phyloP scores from a whole-genome alignment of 345 rosid genomes.

The Salix dunnii region DNA sequence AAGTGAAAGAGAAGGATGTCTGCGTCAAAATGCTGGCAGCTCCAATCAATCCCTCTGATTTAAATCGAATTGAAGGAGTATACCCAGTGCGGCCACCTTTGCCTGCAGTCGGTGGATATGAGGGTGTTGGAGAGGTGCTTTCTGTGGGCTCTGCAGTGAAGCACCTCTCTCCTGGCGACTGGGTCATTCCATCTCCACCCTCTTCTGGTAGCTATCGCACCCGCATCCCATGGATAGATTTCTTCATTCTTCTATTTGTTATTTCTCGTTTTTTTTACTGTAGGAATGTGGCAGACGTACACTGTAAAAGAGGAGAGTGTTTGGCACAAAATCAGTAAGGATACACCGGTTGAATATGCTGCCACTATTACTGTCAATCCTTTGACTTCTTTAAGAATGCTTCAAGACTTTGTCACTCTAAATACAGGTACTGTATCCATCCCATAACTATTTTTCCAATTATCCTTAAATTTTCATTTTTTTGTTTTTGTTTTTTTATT shows the following conservation, averaged over 20 bases:
- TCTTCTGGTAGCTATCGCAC: conserved; percentile 48
- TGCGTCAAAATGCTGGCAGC: conserved; percentile 88
- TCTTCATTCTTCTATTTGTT: background rate
- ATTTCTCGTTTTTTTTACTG: background rate
- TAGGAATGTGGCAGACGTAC: conserved; percentile 84
- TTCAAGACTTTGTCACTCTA: conserved; percentile 63
- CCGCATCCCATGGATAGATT: background rate
- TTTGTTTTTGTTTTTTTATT: conserved; percentile 6
- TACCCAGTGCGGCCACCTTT: conserved; percentile 85
- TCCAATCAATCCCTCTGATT: conserved; percentile 89
- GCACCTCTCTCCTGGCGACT: conserved; percentile 62
- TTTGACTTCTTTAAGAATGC: conserved; percentile 81
- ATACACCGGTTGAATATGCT: conserved; percentile 73
- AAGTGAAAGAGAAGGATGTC: conserved; percentile 67
- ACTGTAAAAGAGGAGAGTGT: conserved; percentile 64
- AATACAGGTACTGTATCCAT: conserved; percentile 41
- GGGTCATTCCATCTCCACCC: conserved; percentile 88
- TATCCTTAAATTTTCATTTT: background rate
- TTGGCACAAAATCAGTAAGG: conserved; percentile 80
- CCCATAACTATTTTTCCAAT: background rate
- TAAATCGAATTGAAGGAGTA: conserved; percentile 87
- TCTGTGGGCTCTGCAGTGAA: conserved; percentile 66
- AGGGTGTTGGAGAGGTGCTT: conserved; percentile 84
- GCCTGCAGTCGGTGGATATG: conserved; percentile 93
- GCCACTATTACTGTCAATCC: conserved; percentile 89